Percentiles rank a stretch among this genome's conserved stretches.
Conservation (phyloP, 176 grass and related monocot species). For the Aegilops sharonensis region DNA sequence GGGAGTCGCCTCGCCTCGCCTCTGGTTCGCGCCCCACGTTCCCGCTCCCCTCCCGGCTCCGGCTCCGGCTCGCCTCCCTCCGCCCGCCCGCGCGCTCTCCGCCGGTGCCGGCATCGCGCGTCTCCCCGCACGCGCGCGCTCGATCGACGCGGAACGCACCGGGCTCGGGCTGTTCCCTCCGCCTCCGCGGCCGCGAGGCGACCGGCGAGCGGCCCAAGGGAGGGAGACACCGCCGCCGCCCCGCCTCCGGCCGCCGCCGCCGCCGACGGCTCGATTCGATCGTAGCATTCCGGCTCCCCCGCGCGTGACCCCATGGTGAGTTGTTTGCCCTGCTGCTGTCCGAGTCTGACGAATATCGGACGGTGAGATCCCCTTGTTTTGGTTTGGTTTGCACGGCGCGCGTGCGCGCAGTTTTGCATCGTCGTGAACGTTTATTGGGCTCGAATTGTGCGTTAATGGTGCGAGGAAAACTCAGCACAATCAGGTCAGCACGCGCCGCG, state of each 20-base stretch:
- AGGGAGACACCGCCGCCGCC: slow-evolving; percentile 4
- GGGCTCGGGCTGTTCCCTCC: slow-evolving; percentile 8
- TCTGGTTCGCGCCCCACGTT: slow-evolving; percentile 20
- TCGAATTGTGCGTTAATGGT: neutral
- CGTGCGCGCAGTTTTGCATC: too few relatives aligned
- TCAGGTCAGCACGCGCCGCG: too few relatives aligned
- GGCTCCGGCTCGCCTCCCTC: neutral
- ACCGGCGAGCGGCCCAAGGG: slow-evolving; percentile 21
- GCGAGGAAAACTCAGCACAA: neutral
- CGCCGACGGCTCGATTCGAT: neutral
- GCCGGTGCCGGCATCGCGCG: slow-evolving; percentile 33
- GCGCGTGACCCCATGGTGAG: slow-evolving; percentile 32
- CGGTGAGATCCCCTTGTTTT: neutral
- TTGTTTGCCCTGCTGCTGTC: neutral
- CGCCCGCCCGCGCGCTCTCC: neutral
- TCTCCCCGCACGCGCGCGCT: slow-evolving; percentile 20
- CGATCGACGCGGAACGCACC: neutral
- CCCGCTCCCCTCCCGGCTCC: neutral
- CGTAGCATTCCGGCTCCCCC: slow-evolving; percentile 1
- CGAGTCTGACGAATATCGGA: neutral
- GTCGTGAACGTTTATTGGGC: neutral
- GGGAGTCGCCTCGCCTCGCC: slow-evolving; percentile 6
- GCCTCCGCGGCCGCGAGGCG: slow-evolving; percentile 28
- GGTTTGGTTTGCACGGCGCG: neutral
- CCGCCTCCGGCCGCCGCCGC: slow-evolving; percentile 5